Percentiles rank a stretch among this genome's conserved stretches.
These are phyloP conservation scores for Alternaria brassicae DNA, from an alignment of 2,329 filamentous ascomycete genomes.

Conservation along the genomic window DNA sequence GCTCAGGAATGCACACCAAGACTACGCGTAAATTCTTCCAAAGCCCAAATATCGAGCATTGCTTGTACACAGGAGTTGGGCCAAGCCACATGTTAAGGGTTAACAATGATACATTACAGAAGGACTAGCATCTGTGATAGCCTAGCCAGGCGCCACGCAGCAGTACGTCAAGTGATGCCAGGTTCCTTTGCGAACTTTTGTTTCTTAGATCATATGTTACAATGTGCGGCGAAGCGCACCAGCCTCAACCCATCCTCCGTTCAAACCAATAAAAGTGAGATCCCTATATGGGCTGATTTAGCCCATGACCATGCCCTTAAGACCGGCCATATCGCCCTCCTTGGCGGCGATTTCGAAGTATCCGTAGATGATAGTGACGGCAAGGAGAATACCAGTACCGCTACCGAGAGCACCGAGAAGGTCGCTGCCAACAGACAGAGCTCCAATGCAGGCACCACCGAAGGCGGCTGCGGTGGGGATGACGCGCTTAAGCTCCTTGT, in stretches of 20 bases:
- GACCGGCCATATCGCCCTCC: conserved; percentile 89
- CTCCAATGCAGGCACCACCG: conserved; percentile 98
- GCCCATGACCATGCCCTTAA: conserved; percentile 70
- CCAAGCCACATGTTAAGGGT: background rate
- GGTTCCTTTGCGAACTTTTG: conserved; percentile 18
- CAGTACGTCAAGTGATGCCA: conserved; percentile 11
- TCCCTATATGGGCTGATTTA: conserved; percentile 32
- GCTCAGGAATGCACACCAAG: background rate
- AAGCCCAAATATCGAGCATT: background rate
- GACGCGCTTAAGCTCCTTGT: conserved; percentile 99
- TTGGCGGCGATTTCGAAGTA: conserved; percentile 99
- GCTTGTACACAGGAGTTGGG: background rate
- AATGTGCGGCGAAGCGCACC: conserved; percentile 17
- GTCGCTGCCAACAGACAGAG: conserved; percentile 92
- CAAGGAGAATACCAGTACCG: conserved; percentile 96
- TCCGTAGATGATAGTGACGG: conserved; percentile 99
- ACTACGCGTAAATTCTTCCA: background rate
- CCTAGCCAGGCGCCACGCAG: conserved; percentile 10
- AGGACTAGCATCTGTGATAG: conserved; percentile 1
- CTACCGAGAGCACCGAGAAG: conserved; percentile 94
- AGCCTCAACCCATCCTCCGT: conserved; percentile 2
- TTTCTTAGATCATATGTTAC: conserved; percentile 21
- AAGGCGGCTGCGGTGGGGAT: conserved; percentile 98
- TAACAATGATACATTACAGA: conserved; percentile 19
- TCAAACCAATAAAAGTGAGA: conserved; percentile 8